Evolutionary conservation across 768 basidiomycete species (phyloP).

Genomic region (Kwoniella sp.): DNA sequence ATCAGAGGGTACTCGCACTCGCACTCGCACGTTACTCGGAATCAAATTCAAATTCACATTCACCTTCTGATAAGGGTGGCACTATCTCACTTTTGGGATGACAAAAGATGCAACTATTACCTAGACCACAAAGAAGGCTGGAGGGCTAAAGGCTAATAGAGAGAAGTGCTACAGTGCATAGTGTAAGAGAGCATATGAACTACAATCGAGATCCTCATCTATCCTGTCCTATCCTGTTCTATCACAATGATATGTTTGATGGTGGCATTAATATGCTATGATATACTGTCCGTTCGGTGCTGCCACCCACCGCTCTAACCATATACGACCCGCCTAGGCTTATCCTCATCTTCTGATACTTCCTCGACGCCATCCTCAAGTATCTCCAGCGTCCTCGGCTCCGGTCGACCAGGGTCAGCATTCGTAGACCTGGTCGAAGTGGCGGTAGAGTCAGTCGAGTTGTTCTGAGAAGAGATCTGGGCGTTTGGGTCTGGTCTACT

Average conservation of each 20-base stretch:
- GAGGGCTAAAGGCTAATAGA: not conserved
- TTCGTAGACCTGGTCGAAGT: not conserved
- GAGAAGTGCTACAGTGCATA: not conserved
- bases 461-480: slow-evolving; percentile 1
- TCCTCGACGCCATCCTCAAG: slow-evolving; percentile 35
- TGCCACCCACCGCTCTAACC: slow-evolving; percentile 8
- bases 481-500: slow-evolving; percentile 27
- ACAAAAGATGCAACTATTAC: no score
- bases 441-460: not conserved
- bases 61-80: no score
- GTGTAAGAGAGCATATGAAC: not conserved
- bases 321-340: slow-evolving; percentile 17
- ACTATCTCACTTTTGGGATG: no score
- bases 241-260: no score
- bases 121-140: no score
- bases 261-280: no score
- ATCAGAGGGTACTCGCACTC: no score
- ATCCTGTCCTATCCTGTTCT: not conserved
- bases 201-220: not conserved
- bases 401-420: slow-evolving; percentile 1
- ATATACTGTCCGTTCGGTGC: no score
- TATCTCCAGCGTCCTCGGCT: slow-evolving; percentile 33
- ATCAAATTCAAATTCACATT: no score
- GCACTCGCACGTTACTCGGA: no score
- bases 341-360: slow-evolving; percentile 11